Evolutionary conservation across 164 flowering plant genomes (phyloP).

Genomic region (Nelumbo lutea): DNA sequence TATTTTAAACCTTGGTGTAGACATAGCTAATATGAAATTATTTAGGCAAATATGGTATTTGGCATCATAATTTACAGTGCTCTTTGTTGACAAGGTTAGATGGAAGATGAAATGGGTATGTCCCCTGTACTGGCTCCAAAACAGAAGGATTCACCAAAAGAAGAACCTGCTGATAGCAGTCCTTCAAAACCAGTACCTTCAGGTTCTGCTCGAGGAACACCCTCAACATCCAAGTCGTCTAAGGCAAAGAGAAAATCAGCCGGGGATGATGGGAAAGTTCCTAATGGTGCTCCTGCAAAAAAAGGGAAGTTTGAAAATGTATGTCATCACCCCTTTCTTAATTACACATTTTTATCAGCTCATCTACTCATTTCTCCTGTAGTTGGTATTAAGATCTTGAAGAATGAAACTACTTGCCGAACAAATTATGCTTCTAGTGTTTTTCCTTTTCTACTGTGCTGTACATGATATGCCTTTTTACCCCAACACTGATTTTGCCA

Average conservation of each 20-base stretch:
- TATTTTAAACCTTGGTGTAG: too few relatives aligned
- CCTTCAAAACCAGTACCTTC: constrained; percentile 53
- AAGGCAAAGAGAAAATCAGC: constrained; percentile 81
- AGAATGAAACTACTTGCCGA: background rate
- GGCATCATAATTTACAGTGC: background rate
- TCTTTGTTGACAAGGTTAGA: constrained; percentile 24
- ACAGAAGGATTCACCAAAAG: constrained; percentile 70
- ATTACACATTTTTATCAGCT: background rate
- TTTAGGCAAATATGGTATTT: too few relatives aligned
- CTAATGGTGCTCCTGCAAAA: constrained; percentile 56
- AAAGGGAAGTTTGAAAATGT: constrained; percentile 58
- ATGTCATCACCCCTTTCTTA: constrained; percentile 5
- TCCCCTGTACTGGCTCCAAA: constrained; percentile 72
- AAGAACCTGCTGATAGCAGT: constrained; percentile 74
- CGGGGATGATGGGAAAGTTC: constrained; percentile 63
- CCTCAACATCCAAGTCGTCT: constrained; percentile 64
- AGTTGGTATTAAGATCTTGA: background rate
- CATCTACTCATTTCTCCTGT: too few relatives aligned
- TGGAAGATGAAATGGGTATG: constrained; percentile 59
- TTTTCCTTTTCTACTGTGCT: background rate
- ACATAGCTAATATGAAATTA: too few relatives aligned
- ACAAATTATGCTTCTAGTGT: background rate
- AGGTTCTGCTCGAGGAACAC: constrained; percentile 60
- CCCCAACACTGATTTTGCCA: too few relatives aligned
- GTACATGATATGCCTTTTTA: background rate